Conservation (phyloP, 208 protist species). For the Crithidia brevicula region DNA sequence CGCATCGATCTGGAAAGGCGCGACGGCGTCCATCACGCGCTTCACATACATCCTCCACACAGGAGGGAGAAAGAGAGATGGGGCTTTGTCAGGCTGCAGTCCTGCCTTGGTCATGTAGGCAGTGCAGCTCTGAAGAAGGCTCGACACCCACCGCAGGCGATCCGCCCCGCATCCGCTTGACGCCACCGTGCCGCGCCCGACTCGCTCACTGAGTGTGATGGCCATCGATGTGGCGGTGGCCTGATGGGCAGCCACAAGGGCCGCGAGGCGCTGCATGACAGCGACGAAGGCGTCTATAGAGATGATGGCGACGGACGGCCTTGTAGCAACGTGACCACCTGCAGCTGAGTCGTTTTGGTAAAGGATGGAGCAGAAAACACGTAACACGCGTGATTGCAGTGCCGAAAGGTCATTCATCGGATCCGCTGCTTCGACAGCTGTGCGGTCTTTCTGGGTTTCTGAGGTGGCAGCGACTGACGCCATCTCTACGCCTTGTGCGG, state of each 20-base stretch:
- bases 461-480: too few species aligned
- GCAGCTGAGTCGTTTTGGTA: too few species aligned
- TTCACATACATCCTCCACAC: neutral
- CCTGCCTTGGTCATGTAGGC: neutral
- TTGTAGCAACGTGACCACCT: too few species aligned
- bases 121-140: constrained; percentile 3
- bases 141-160: neutral
- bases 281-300: constrained; percentile 20
- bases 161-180: neutral
- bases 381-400: constrained; percentile 22
- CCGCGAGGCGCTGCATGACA: constrained; percentile 19
- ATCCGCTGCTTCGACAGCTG: too few species aligned
- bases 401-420: too few species aligned
- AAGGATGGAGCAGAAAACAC: too few species aligned
- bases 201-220: constrained; percentile 14
- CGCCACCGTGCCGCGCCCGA: neutral
- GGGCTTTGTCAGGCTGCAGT: neutral
- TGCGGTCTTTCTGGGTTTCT: too few species aligned
- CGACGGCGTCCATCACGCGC: neutral
- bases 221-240: constrained; percentile 19
- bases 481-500: too few species aligned
- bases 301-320: too few species aligned
- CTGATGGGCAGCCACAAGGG: constrained; percentile 6
- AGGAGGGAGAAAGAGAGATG: neutral
- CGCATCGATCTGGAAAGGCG: neutral